Conservation (phyloP, 192 early-diverging fungal species). For the Coemansia sp. region DNA sequence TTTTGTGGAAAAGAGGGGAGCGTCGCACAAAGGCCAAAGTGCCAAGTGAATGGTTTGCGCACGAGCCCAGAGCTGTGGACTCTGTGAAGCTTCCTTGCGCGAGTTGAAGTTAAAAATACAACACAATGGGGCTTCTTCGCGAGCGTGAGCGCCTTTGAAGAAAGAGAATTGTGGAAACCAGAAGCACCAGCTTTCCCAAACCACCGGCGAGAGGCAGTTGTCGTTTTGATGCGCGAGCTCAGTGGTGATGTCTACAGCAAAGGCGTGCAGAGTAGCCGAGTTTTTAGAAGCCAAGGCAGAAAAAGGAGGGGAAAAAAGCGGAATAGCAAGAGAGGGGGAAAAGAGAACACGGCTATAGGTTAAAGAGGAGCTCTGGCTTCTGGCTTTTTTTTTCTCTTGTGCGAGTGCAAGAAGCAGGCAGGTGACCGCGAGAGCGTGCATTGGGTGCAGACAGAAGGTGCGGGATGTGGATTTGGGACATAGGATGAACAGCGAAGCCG, state of each 20-base stretch:
- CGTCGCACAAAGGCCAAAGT: neutral
- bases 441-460: slow-evolving; percentile 4
- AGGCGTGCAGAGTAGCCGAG: neutral
- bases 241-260: neutral
- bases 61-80: slow-evolving; percentile 5
- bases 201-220: neutral
- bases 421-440: slow-evolving; percentile 10
- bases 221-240: neutral
- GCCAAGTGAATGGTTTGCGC: neutral
- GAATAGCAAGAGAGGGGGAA: slow-evolving; percentile 4
- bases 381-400: neutral
- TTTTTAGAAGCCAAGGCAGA: neutral
- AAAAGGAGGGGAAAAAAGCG: neutral
- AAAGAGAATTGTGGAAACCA: neutral
- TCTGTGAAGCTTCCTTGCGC: neutral
- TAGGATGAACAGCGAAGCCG: slow-evolving; percentile 35
- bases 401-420: slow-evolving; percentile 17
- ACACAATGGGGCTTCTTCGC: neutral
- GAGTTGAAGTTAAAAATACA: neutral
- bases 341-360: neutral
- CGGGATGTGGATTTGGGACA: neutral
- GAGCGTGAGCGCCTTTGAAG: neutral
- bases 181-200: neutral
- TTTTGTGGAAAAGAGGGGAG: slow-evolving; percentile 6
- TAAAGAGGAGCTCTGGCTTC: neutral